Conservation (phyloP, 2,329 filamentous ascomycete species). For the Teratosphaeriaceae sp. region DNA sequence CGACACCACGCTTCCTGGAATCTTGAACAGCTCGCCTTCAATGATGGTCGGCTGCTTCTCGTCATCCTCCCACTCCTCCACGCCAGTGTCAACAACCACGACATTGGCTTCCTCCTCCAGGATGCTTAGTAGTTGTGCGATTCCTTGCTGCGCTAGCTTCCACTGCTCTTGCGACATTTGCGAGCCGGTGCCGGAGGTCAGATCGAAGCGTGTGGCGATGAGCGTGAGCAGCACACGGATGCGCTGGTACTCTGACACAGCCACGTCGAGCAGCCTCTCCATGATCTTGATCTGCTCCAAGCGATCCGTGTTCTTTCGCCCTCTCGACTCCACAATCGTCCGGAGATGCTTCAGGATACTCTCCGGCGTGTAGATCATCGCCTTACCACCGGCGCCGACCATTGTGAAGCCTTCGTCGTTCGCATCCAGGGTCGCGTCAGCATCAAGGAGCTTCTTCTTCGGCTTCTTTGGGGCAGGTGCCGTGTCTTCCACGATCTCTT, state of each 20-base stretch:
- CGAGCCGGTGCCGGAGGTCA: constrained; percentile 68
- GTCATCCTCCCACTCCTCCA: constrained; percentile 98
- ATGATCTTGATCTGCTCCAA: constrained; percentile 92
- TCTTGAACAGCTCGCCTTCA: constrained; percentile 73
- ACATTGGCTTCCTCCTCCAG: constrained; percentile 75
- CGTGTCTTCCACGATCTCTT: constrained; percentile 66
- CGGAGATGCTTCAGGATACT: constrained; percentile 97
- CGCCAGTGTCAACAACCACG: constrained; percentile 73
- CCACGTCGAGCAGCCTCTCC: constrained; percentile 91
- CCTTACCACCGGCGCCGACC: constrained; percentile 82
- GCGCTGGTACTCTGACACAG: constrained; percentile 84
- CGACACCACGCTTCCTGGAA: constrained; percentile 90
- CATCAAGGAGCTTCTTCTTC: constrained; percentile 43
- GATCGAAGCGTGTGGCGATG: constrained; percentile 89
- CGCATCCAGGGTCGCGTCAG: constrained; percentile 46
- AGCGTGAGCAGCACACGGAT: constrained; percentile 87
- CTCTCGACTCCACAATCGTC: constrained; percentile 87
- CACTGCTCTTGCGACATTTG: constrained; percentile 95
- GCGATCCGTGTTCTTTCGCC: constrained; percentile 98
- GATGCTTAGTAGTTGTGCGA: constrained; percentile 67
- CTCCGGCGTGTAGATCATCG: constrained; percentile 88
- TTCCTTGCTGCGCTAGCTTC: constrained; percentile 88
- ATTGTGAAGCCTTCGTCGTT: constrained; percentile 85
- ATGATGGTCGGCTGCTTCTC: constrained; percentile 78
- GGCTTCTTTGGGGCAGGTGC: constrained; percentile 47